phyloP scores from a whole-genome alignment of 495 filamentous ascomycete genomes.

The Lineolata rhizophorae region DNA sequence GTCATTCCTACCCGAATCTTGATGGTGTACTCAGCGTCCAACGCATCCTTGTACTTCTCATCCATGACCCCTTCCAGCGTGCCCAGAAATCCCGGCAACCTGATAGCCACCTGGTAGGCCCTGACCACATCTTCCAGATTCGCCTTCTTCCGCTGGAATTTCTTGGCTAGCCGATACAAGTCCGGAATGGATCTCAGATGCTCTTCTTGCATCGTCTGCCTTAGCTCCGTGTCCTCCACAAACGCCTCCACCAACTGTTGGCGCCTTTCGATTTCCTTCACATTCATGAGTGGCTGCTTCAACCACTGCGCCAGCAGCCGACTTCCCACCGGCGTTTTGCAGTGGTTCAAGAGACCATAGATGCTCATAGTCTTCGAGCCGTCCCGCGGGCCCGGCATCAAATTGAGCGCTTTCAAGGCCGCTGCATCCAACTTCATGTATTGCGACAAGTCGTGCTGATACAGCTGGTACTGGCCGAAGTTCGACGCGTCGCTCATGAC shows the following conservation, averaged over 20 bases:
- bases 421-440: conserved; percentile 98
- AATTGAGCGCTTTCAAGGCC: conserved; percentile 77
- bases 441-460: conserved; percentile 90
- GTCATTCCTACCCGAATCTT: conserved; percentile 29
- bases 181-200: conserved; percentile 88
- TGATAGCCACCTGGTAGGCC: conserved; percentile 84
- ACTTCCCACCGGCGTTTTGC: conserved; percentile 87
- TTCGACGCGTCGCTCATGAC: conserved; percentile 79
- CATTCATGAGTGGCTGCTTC: conserved; percentile 92
- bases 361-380: conserved; percentile 95
- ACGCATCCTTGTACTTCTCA: conserved; percentile 68
- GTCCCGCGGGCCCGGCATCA: conserved; percentile 90
- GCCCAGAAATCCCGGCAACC: conserved; percentile 70
- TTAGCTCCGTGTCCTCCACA: conserved; percentile 74
- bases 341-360: conserved; percentile 87
- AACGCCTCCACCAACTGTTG: conserved; percentile 94
- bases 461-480: conserved; percentile 90
- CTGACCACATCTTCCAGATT: conserved; percentile 90
- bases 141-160: conserved; percentile 77
- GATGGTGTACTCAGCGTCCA: conserved; percentile 72
- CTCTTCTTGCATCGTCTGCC: conserved; percentile 96
- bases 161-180: conserved; percentile 79
- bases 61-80: conserved; percentile 91
- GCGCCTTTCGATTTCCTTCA: conserved; percentile 69
- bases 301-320: conserved; percentile 87